Conservation (phyloP, 495 filamentous ascomycete genomes). For the Penicillium waksmanii region DNA sequence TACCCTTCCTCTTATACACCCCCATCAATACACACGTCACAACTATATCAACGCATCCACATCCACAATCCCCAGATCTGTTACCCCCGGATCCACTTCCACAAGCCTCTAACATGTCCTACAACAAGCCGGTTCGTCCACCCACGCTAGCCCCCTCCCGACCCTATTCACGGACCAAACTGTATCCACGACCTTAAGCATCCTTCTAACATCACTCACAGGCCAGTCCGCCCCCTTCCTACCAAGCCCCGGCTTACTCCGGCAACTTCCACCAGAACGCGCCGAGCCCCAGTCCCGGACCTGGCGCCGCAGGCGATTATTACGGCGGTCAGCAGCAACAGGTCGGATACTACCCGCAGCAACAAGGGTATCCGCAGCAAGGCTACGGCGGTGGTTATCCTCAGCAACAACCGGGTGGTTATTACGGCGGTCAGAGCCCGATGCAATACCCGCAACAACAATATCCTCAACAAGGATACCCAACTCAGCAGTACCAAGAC, state of each 20-base stretch:
- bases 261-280: conserved; percentile 29
- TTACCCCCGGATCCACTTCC: conserved; percentile 11
- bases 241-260: conserved; percentile 35
- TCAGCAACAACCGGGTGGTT: conserved; percentile 19
- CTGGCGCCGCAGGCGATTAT: conserved; percentile 34
- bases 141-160: background rate
- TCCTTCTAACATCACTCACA: conserved; percentile 21
- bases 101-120: background rate
- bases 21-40: too few relatives aligned
- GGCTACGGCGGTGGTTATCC: conserved; percentile 23
- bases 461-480: conserved; percentile 49
- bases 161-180: background rate
- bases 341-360: conserved; percentile 18
- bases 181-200: background rate
- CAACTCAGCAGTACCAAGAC: conserved; percentile 5
- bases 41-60: background rate
- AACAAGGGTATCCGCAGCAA: conserved; percentile 24
- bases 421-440: conserved; percentile 38
- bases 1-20: background rate
- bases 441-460: conserved; percentile 51
- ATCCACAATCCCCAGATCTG: conserved; percentile 11
- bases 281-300: conserved; percentile 28
- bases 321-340: conserved; percentile 29
- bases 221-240: conserved; percentile 47
- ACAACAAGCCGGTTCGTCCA: conserved; percentile 18